Conservation (phyloP, 352 stramenopile genomes). For the Globisporangium ultimum region DNA sequence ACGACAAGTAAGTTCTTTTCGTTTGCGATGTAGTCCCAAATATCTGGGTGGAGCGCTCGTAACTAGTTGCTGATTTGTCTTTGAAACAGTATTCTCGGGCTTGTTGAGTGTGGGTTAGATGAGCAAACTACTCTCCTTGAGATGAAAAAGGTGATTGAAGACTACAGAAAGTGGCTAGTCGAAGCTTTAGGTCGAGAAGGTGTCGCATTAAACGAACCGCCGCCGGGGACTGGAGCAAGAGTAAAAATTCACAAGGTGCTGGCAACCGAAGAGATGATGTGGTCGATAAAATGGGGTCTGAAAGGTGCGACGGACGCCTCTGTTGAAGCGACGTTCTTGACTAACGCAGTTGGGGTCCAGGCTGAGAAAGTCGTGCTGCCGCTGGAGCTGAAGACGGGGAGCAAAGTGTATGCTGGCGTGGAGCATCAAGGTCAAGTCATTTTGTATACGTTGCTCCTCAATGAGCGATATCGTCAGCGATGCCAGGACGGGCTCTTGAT, state of each 20-base stretch:
- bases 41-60: constrained; percentile 1
- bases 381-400: constrained; percentile 89
- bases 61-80: constrained; percentile 11
- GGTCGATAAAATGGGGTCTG: constrained; percentile 79
- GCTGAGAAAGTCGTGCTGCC: constrained; percentile 40
- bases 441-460: constrained; percentile 82
- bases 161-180: constrained; percentile 52
- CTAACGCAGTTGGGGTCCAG: not conserved
- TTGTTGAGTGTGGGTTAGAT: constrained; percentile 63
- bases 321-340: constrained; percentile 41
- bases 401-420: constrained; percentile 42
- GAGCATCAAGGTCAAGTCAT: constrained; percentile 87
- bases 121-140: constrained; percentile 56
- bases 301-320: constrained; percentile 79
- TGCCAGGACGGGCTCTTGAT: constrained; percentile 66
- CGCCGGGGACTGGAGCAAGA: constrained; percentile 18
- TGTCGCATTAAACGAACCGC: constrained; percentile 35
- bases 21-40: not conserved
- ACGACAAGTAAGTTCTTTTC: constrained; percentile 43
- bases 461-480: constrained; percentile 66
- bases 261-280: constrained; percentile 84
- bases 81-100: constrained; percentile 46
- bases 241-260: constrained; percentile 45
- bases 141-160: constrained; percentile 47
- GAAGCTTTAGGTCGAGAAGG: not conserved